Percentiles rank a stretch among this genome's conserved stretches.
phyloP scores from a whole-genome alignment of 345 rosid species.

The Noccaea caerulescens region DNA sequence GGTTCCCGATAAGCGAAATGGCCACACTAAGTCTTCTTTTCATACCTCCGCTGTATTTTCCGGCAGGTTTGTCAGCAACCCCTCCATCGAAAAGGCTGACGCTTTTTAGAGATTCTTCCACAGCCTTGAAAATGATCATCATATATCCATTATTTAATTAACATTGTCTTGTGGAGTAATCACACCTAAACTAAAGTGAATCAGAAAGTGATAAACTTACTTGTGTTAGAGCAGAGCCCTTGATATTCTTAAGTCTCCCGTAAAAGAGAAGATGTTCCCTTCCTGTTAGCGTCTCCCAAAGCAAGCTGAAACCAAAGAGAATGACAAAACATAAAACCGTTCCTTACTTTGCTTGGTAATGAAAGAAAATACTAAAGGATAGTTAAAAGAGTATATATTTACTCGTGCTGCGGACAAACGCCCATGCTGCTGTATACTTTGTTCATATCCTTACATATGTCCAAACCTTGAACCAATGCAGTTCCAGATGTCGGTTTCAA shows the following conservation, averaged over 20 bases:
- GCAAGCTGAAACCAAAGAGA: conserved; percentile 59
- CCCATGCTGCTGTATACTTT: conserved; percentile 87
- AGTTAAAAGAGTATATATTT: conserved; percentile 28
- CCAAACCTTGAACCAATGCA: conserved; percentile 77
- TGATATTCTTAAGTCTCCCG: conserved; percentile 91
- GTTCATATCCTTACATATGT: conserved; percentile 71
- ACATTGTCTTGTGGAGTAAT: neutral
- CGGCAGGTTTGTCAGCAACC: conserved; percentile 83
- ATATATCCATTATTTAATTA: conserved; percentile 25
- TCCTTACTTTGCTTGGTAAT: conserved; percentile 3
- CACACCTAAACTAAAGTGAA: neutral
- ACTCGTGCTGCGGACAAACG: conserved; percentile 98
- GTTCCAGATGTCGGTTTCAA: conserved; percentile 77
- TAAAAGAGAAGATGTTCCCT: conserved; percentile 91
- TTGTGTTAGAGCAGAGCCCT: conserved; percentile 62
- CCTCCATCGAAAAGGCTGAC: conserved; percentile 82
- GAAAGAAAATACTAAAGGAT: neutral
- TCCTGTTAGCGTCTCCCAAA: conserved; percentile 91
- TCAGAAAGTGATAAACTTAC: conserved; percentile 45
- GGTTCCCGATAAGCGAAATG: conserved; percentile 92
- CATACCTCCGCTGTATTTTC: conserved; percentile 98
- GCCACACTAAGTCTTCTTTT: conserved; percentile 98
- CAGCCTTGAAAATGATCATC: conserved; percentile 57
- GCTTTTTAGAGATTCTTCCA: conserved; percentile 84
- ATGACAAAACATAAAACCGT: neutral